Evolutionary conservation across 306 rosid genomes (phyloP), one percentile per base, ranked within the genome.

Genomic region (Dryas octopetala): DNA sequence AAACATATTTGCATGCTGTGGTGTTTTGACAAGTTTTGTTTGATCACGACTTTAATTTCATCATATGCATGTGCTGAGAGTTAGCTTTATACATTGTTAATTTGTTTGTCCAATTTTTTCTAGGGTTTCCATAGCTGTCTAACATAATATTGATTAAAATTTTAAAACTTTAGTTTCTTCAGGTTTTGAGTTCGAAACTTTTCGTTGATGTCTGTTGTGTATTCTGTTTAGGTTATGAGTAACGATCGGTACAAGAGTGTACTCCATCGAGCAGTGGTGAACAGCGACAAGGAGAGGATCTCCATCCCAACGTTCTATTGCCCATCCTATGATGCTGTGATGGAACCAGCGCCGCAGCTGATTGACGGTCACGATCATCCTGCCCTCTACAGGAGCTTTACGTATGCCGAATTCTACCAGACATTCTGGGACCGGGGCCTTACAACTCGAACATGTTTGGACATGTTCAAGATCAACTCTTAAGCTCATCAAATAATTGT

Each of bases 231-330:
- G 81, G 81, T 59, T 28, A 5, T 81, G 2, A 81, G 81, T 48
- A 81, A 81, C 43, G 81, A 72, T 40, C 73, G 51, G 0, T 81
- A 76, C 63, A 62, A 81, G 78, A 81, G 84, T 45, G 70, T 81
- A 19, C 78, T 65, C 13, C 81, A 81, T 49, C 81, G 81, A 4
- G 81, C 74, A 14, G 77, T 81, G 16, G 84, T 76, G 77, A 81
- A 81, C 23, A n/a, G 38, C 48, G 58, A 66, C 32, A 63, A 65
- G 53, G 78, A 76, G 32, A 76, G 81, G 70, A 49, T 81, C 74
- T 81, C 84, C 11, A 76, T 81, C n/a, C 81, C 78, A 26, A 70
- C 84, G 6, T 81, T 81, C 78, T 76, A 76, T 38, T 76, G 78
- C 64, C 81, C 84, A 5, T 81, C 74, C 5, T 71, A 66, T 16